Conservation (phyloP, 192 early-diverging fungal genomes). For the Coemansia sp. region DNA sequence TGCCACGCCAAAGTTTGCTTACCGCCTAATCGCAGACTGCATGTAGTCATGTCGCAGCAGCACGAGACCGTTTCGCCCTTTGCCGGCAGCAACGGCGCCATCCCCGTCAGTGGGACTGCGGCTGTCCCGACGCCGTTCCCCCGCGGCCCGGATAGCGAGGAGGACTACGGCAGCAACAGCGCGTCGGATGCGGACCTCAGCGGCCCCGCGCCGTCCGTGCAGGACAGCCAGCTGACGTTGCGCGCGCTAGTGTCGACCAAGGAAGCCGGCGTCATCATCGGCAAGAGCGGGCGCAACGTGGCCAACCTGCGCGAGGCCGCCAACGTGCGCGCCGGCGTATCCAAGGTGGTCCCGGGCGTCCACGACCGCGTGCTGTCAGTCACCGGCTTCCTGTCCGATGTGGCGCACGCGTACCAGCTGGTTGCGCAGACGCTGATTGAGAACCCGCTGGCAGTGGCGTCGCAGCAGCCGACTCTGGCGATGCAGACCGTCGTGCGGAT, state of each 20-base stretch:
- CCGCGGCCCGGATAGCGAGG: constrained; percentile 16
- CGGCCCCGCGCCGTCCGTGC: constrained; percentile 19
- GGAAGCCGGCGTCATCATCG: constrained; percentile 90
- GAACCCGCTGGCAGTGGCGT: constrained; percentile 60
- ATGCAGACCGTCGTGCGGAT: constrained; percentile 67
- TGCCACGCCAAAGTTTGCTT: too few species aligned
- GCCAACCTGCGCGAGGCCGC: constrained; percentile 78
- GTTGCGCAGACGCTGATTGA: constrained; percentile 73
- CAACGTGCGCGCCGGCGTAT: constrained; percentile 88
- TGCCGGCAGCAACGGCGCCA: constrained; percentile 8
- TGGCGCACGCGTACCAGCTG: constrained; percentile 79
- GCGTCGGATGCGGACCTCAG: constrained; percentile 13
- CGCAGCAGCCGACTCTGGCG: constrained; percentile 50
- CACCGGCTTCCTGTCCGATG: constrained; percentile 60
- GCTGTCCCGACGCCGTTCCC: constrained; percentile 29
- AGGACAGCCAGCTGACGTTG: constrained; percentile 65
- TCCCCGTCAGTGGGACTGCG: constrained; percentile 1
- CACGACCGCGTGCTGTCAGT: constrained; percentile 80
- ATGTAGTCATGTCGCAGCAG: too few species aligned
- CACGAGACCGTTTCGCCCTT: too few species aligned
- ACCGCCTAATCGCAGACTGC: too few species aligned
- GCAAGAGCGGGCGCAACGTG: constrained; percentile 84
- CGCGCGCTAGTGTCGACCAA: constrained; percentile 89
- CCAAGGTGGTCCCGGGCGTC: constrained; percentile 81
- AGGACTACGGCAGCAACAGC: constrained; percentile 18